Evolutionary conservation across 352 stramenopile species (phyloP).

Genomic region (Globisporangium cystogenes): DNA sequence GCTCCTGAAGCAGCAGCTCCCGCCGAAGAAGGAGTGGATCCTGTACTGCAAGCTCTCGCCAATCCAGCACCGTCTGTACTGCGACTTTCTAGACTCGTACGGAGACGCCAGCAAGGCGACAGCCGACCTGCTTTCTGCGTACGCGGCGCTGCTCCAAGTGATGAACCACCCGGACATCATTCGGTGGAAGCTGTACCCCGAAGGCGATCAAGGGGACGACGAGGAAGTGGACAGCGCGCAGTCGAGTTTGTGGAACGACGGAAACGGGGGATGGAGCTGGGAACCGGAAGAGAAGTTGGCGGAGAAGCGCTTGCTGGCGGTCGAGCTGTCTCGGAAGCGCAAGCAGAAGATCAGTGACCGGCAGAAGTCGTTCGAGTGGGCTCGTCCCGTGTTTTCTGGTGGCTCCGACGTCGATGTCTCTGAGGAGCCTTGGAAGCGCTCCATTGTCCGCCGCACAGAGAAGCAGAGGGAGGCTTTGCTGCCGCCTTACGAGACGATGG

Average conservation of each 20-base stretch:
- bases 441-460: too few species aligned
- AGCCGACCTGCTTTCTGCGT: slow-evolving; percentile 72
- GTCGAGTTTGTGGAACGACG: slow-evolving; percentile 11
- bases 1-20: slow-evolving; percentile 64
- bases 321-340: slow-evolving; percentile 41
- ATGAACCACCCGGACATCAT: slow-evolving; percentile 90
- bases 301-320: slow-evolving; percentile 43
- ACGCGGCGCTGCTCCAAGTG: slow-evolving; percentile 71
- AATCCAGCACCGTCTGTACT: slow-evolving; percentile 78
- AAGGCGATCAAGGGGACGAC: slow-evolving; percentile 23
- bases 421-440: not conserved
- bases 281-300: slow-evolving; percentile 56
- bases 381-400: slow-evolving; percentile 37
- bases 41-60: slow-evolving; percentile 80
- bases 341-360: slow-evolving; percentile 56
- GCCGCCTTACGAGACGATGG: slow-evolving; percentile 31
- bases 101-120: slow-evolving; percentile 31
- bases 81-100: slow-evolving; percentile 63
- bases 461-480: not conserved
- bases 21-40: slow-evolving; percentile 85
- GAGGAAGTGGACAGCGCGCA: slow-evolving; percentile 26
- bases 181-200: slow-evolving; percentile 54
- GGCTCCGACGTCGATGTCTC: not conserved
- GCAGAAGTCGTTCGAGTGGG: slow-evolving; percentile 67
- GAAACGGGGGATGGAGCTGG: slow-evolving; percentile 46